Base-by-base conservation (phyloP, 345 rosid species). In the Trapa incisa region DNA sequence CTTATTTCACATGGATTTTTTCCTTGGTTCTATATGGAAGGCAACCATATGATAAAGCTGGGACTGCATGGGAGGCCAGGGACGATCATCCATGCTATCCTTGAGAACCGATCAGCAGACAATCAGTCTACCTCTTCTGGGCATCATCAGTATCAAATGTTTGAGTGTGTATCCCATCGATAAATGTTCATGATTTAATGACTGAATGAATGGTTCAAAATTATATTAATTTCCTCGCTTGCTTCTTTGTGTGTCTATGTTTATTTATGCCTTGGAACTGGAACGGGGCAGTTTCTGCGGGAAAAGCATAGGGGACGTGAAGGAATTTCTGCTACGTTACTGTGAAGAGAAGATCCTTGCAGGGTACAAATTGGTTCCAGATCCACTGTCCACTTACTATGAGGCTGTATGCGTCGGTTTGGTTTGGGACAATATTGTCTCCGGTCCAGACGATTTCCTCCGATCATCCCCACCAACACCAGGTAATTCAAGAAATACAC, bases 11-110 rank as follows among this genome's bases (percentile, higher is more conserved):
- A 22, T 22, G 29, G 29, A 0, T 22, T 22, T 22, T 22, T 22
- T 22, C 29, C 11, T 6, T 29, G 14, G 35, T 35, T 53, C 1
- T 67, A 13, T 32, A 13, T 47, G n/a, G 45, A n/a, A 84, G 91
- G 83, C 10, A 57, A 39, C 5, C 62, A 42, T 33, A 68, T 76
- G 0, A 67, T 80, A n/a, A 87, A 74, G 72, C 84, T 87, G 2
- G 86, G 85, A 73, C 80, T 87, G 43, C 87, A 82, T 72, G 91
- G 94, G 43, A 72, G 85, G 69, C 61, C 79, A 35, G 90, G 88
- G 36, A 57, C 78, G 64, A 77, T 87, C 69, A 77, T 69, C 42
- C 91, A 85, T 69, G 87, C 81, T 22, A 65, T 85, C 70, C 76
- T 83, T 17, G 80, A 82, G 66, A 53, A 36, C 48, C 29, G 29